Conservation (phyloP, 805 yeast species). For the Candida tallmaniae region DNA sequence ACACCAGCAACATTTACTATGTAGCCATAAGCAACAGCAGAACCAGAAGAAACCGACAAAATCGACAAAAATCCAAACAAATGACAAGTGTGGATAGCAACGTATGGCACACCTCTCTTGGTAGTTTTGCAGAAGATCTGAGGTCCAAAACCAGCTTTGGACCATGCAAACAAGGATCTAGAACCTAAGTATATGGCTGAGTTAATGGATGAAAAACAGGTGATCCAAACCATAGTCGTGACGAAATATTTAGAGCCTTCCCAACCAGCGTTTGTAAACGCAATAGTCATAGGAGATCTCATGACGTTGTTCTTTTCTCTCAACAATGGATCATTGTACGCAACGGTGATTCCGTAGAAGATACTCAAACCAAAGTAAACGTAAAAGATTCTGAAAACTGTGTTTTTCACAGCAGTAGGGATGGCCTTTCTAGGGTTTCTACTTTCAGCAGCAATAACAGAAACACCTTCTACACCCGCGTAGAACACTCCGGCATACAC, state of each 20-base stretch:
- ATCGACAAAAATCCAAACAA: constrained; percentile 17
- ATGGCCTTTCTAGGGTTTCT: constrained; percentile 28
- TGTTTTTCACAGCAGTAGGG: constrained; percentile 25
- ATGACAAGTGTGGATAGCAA: constrained; percentile 18
- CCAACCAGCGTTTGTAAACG: constrained; percentile 30
- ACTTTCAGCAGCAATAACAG: constrained; percentile 27
- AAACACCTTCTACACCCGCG: constrained; percentile 28
- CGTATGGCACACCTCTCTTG: constrained; percentile 30
- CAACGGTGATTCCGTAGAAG: constrained; percentile 29
- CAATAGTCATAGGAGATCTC: constrained; percentile 37
- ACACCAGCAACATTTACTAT: constrained; percentile 18
- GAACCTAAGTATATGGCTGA: constrained; percentile 24
- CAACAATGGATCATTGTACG: constrained; percentile 24
- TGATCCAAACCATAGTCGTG: constrained; percentile 35
- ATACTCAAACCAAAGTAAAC: constrained; percentile 26
- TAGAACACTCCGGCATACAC: constrained; percentile 40
- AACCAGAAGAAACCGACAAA: constrained; percentile 14
- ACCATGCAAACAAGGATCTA: constrained; percentile 31
- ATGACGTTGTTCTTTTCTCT: constrained; percentile 17
- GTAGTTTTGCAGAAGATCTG: constrained; percentile 25
- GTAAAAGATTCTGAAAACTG: constrained; percentile 25
- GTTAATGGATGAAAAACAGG: constrained; percentile 39
- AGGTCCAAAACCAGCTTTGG: constrained; percentile 37
- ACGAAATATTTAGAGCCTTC: constrained; percentile 30
- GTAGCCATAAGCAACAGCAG: constrained; percentile 16